Evolutionary conservation across 257 asterid genomes (phyloP).

Genomic region (Lantana camara): DNA sequence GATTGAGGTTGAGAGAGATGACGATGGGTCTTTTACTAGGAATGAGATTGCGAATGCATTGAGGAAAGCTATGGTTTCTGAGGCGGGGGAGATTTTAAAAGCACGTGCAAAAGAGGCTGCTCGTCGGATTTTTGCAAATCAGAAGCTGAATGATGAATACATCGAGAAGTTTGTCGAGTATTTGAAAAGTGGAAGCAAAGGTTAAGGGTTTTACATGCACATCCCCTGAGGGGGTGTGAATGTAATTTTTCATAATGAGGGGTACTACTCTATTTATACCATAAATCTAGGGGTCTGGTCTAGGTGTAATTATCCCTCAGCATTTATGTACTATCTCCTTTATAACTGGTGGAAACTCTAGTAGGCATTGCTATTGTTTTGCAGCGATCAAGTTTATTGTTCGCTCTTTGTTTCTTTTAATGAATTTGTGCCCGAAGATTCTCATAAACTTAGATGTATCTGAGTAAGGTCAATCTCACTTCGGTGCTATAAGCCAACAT

Average conservation of each 20-base stretch:
- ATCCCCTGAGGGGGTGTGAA: no score
- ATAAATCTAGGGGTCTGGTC: no score
- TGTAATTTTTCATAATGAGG: no score
- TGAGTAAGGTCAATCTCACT: no score
- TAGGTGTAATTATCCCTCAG: background rate
- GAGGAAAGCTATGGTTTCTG: conserved; percentile 19
- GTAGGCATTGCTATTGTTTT: background rate
- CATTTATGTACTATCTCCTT: background rate
- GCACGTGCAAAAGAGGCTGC: conserved; percentile 27
- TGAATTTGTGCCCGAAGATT: no score
- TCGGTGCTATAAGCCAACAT: no score
- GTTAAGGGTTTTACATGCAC: no score
- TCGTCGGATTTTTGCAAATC: conserved; percentile 29
- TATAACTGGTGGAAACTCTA: background rate
- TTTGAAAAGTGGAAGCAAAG: background rate
- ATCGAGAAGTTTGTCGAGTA: conserved; percentile 25
- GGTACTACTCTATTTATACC: no score
- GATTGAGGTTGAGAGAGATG: conserved; percentile 37
- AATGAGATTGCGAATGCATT: conserved; percentile 34
- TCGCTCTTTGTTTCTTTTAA: no score
- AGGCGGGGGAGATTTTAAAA: background rate
- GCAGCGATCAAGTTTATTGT: no score
- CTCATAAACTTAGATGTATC: no score
- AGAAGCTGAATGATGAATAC: conserved; percentile 12
- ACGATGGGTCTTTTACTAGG: conserved; percentile 38